phyloP scores from a whole-genome alignment of 371 early-diverging fungal genomes.

The Mucor velutinosus region DNA sequence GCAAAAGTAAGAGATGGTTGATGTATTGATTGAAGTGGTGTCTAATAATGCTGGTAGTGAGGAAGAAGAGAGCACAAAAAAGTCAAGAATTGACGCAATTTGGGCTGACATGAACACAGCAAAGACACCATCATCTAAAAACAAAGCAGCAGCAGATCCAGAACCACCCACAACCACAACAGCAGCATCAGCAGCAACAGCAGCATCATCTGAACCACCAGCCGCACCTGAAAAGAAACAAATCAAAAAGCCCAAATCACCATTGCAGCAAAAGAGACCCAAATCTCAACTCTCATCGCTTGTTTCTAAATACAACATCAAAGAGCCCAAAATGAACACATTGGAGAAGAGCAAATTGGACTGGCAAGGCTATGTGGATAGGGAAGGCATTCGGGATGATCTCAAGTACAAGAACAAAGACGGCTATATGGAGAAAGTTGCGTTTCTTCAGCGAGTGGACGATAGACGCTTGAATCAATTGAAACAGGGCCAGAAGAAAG shows the following conservation, averaged over 20 bases:
- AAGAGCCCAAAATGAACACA: slow-evolving; percentile 71
- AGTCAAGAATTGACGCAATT: slow-evolving; percentile 44
- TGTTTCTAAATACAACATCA: slow-evolving; percentile 64
- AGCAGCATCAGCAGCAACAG: background rate
- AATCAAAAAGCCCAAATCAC: background rate
- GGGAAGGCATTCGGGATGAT: slow-evolving; percentile 67
- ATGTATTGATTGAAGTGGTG: background rate
- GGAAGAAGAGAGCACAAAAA: slow-evolving; percentile 18
- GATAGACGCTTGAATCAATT: slow-evolving; percentile 53
- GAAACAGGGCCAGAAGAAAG: slow-evolving; percentile 43
- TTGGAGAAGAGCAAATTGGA: slow-evolving; percentile 74
- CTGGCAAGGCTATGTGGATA: slow-evolving; percentile 70
- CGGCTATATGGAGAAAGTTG: slow-evolving; percentile 69
- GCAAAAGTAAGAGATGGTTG: background rate
- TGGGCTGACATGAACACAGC: slow-evolving; percentile 46
- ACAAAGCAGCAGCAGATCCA: background rate
- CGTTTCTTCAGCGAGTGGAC: slow-evolving; percentile 61
- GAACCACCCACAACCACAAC: background rate
- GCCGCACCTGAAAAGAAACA: background rate
- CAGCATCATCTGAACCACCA: background rate
- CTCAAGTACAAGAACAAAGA: slow-evolving; percentile 72
- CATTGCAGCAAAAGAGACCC: slow-evolving; percentile 28
- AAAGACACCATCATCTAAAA: background rate
- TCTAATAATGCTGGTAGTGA: background rate
- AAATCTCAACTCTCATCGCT: slow-evolving; percentile 58